phyloP scores from a whole-genome alignment of 2,329 filamentous ascomycete genomes.

The Alternaria sp. region DNA sequence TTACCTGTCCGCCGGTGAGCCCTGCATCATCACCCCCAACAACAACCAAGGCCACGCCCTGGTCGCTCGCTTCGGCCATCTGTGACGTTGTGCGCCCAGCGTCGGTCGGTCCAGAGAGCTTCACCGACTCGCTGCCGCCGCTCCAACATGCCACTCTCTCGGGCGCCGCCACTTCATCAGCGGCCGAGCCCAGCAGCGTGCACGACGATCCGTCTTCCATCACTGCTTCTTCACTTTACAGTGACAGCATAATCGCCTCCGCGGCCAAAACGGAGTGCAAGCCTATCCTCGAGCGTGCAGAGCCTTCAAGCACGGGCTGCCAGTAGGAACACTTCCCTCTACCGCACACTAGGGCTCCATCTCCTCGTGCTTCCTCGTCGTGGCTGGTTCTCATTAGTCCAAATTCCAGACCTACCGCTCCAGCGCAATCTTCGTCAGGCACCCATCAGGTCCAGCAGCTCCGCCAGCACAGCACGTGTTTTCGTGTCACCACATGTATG shows the following conservation, averaged over 20 bases:
- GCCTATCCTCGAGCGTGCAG: constrained; percentile 31
- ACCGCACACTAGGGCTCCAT: constrained; percentile 21
- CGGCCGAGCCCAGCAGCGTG: not conserved
- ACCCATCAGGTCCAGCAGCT: constrained; percentile 10
- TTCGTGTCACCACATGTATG: constrained; percentile 12
- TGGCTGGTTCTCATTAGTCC: constrained; percentile 42
- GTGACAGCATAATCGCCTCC: constrained; percentile 19
- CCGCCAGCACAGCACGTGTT: constrained; percentile 30
- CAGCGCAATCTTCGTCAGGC: constrained; percentile 25
- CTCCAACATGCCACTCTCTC: not conserved
- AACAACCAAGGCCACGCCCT: constrained; percentile 9
- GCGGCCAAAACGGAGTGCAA: constrained; percentile 13
- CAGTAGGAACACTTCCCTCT: constrained; percentile 32
- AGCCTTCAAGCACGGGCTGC: constrained; percentile 14
- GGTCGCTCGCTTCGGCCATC: not conserved
- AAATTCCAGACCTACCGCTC: constrained; percentile 14
- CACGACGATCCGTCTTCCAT: not conserved
- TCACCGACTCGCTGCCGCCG: constrained; percentile 28
- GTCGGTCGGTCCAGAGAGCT: constrained; percentile 4
- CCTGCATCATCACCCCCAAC: constrained; percentile 8
- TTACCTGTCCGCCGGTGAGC: constrained; percentile 6
- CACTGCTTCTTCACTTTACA: not conserved
- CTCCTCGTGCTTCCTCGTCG: constrained; percentile 27
- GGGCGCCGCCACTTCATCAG: not conserved
- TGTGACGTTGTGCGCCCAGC: not conserved